Percentiles rank a stretch among this genome's conserved stretches.
These are phyloP conservation scores for Kokia cookei DNA, from an alignment of 441 rosid species.

Conservation along the genomic window DNA sequence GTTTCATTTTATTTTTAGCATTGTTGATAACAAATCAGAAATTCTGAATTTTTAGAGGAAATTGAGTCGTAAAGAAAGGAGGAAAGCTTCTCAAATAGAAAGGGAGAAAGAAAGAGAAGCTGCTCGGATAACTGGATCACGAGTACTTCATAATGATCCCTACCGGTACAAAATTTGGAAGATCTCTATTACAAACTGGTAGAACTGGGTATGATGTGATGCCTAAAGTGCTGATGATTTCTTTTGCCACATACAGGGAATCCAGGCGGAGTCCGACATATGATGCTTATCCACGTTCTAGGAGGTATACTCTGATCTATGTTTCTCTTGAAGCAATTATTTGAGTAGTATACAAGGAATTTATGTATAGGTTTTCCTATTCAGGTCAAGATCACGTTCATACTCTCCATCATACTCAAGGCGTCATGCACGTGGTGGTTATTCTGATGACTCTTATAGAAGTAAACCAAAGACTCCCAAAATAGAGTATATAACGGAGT, in stretches of 20 bases:
- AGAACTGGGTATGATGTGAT: not conserved
- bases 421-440: slow-evolving; percentile 49
- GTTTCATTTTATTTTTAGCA: not conserved
- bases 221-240: slow-evolving; percentile 8
- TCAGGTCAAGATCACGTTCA: slow-evolving; percentile 77
- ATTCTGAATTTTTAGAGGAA: slow-evolving; percentile 55
- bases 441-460: slow-evolving; percentile 48
- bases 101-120: slow-evolving; percentile 89
- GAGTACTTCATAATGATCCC: slow-evolving; percentile 77
- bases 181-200: not conserved
- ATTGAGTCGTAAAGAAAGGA: slow-evolving; percentile 93
- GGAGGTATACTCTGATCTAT: slow-evolving; percentile 42
- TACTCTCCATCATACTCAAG: slow-evolving; percentile 75
- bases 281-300: slow-evolving; percentile 82
- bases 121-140: slow-evolving; percentile 54
- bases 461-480: slow-evolving; percentile 69
- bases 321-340: slow-evolving; percentile 6
- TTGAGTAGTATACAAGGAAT: not conserved
- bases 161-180: slow-evolving; percentile 52
- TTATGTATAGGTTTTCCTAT: not conserved
- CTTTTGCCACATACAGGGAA: slow-evolving; percentile 41
- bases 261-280: slow-evolving; percentile 91
- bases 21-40: slow-evolving; percentile 4
- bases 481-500: slow-evolving; percentile 90
- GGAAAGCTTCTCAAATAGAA: slow-evolving; percentile 87